Evolutionary conservation across 805 yeast genomes (phyloP).

Genomic region (Saturnispora gosingensis): DNA sequence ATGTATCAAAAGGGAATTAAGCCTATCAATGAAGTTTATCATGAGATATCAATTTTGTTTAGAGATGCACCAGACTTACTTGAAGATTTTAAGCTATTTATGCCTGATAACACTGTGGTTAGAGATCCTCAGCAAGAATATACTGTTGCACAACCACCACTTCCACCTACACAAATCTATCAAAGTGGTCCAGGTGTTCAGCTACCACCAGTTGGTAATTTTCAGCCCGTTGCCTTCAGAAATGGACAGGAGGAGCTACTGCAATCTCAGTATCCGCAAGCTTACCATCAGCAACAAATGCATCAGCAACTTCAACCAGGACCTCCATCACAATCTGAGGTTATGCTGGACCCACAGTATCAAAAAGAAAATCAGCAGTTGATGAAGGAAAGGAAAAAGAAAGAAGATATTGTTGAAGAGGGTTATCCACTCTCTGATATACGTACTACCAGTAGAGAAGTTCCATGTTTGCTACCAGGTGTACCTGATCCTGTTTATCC

Average conservation of each 20-base stretch:
- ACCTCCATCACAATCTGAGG: conserved; percentile 10
- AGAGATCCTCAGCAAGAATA: conserved; percentile 20
- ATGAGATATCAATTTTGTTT: conserved; percentile 82
- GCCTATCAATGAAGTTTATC: conserved; percentile 91
- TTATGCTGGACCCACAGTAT: background rate
- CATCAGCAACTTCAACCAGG: conserved; percentile 7
- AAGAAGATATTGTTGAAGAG: conserved; percentile 14
- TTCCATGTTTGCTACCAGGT: conserved; percentile 73
- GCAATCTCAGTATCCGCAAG: conserved; percentile 8
- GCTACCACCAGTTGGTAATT: conserved; percentile 83
- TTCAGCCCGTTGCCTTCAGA: conserved; percentile 44
- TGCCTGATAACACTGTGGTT: conserved; percentile 62
- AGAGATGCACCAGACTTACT: conserved; percentile 89
- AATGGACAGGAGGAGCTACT: conserved; percentile 11
- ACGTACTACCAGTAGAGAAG: conserved; percentile 24
- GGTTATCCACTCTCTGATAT: conserved; percentile 39
- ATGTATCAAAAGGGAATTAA: conserved; percentile 95
- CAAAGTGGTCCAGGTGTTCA: conserved; percentile 30
- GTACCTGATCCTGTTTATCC: conserved; percentile 74
- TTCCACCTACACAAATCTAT: conserved; percentile 3
- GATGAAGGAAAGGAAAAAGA: conserved; percentile 23
- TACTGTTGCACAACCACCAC: conserved; percentile 14
- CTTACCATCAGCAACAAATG: conserved; percentile 10
- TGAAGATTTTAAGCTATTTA: conserved; percentile 89
- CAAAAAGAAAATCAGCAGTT: conserved; percentile 9